Conservation (phyloP, 1,284 basidiomycete species). For the Lentinula novae-zelandiae region DNA sequence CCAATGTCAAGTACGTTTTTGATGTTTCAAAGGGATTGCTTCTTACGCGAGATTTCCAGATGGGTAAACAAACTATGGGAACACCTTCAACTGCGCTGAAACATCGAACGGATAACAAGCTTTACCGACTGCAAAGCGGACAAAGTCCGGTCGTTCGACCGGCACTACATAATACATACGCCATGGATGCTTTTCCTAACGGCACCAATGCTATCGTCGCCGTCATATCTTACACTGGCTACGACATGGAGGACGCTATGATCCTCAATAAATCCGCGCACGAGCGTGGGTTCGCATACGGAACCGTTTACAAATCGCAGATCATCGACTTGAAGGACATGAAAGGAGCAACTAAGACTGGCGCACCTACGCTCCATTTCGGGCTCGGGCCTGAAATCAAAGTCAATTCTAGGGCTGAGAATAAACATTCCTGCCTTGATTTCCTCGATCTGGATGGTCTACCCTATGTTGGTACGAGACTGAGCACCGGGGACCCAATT, state of each 20-base stretch:
- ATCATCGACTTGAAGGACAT: slow-evolving; percentile 88
- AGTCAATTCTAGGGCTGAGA: slow-evolving; percentile 42
- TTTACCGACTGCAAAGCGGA: slow-evolving; percentile 93
- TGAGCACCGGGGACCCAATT: slow-evolving; percentile 77
- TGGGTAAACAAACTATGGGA: slow-evolving; percentile 99
- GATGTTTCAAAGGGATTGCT: not conserved
- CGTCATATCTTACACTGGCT: slow-evolving; percentile 99
- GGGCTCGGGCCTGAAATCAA: slow-evolving; percentile 81
- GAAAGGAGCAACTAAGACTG: slow-evolving; percentile 56
- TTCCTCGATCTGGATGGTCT: slow-evolving; percentile 85
- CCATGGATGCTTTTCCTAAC: slow-evolving; percentile 98
- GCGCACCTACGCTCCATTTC: slow-evolving; percentile 73
- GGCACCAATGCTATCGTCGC: slow-evolving; percentile 98
- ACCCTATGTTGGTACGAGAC: slow-evolving; percentile 71
- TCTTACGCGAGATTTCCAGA: slow-evolving; percentile 44
- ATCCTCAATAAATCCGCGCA: slow-evolving; percentile 99
- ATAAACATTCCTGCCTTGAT: slow-evolving; percentile 50
- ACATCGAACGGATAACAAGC: slow-evolving; percentile 97
- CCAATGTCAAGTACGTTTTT: slow-evolving; percentile 67
- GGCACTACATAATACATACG: slow-evolving; percentile 90
- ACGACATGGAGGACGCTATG: slow-evolving; percentile 99
- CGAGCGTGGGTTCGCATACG: slow-evolving; percentile 97
- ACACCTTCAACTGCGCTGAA: slow-evolving; percentile 91
- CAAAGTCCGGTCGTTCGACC: slow-evolving; percentile 97
- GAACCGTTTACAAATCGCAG: slow-evolving; percentile 95